Base-by-base conservation (phyloP, 106 monocot genomes). In the Acorus gramineus region DNA sequence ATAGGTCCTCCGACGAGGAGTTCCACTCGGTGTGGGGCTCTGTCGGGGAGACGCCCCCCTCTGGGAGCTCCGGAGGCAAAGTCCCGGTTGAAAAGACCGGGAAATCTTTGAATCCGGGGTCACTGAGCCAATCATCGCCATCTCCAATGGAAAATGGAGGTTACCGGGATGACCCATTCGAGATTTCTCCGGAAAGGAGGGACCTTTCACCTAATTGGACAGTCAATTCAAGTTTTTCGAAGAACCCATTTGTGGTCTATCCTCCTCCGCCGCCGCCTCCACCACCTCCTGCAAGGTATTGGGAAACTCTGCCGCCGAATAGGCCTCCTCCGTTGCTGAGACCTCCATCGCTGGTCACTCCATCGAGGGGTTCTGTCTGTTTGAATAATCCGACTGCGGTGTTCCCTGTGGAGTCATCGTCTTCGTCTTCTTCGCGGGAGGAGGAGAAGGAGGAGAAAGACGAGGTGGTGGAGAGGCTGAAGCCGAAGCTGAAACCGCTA, bases 401-500 rank as follows among this genome's bases (percentile, higher is more conserved):
- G 11, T 49, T 64, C 44, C 46, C 77, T 7, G 49, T 14, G 6
- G 52, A 67, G 4, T 8, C 13, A 14, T 13, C 51, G 9, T 28
- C 28, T 28, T 28, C 28, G 28, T 28, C 28, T 28, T 28, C 28
- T 28, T 28, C 28, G 28, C 28, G 28, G 28, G 28, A 28, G 28
- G 58, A 61, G 43, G 48, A 53, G 68, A 65, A 61, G 2, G 71
- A 67, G 67, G 67, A 28, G 9, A 11, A 9, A 3, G 81, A 63
- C 55, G 74, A 12, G 67, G 73, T 47, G 14, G 83, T 81, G 58
- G 79, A 69, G 60, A 66, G 52, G 3, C 73, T 61, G 5, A 62
- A 72, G 68, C 83, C 80, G 6, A 96, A 88, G 74, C 44, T 96
- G 81, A 96, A 96, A 73, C 85, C 96, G 53, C 65, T 96, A 74